Conservation (phyloP, 441 rosid genomes). For the Gossypium davidsonii region DNA sequence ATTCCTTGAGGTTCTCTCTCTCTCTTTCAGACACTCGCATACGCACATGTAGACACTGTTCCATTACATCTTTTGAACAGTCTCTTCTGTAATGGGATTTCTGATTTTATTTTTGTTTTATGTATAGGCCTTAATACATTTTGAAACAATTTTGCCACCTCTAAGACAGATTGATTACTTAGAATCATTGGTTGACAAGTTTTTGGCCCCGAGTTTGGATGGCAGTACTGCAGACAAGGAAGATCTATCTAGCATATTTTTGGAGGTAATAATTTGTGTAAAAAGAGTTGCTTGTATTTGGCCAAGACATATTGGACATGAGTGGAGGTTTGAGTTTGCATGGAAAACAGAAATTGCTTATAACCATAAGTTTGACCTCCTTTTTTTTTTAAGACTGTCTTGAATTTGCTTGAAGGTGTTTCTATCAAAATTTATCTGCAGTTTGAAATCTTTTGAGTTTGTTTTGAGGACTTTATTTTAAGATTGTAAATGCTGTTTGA, state of each 20-base stretch:
- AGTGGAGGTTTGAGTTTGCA: not conserved
- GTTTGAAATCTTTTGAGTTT: not conserved
- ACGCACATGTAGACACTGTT: not conserved
- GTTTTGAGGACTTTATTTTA: not conserved
- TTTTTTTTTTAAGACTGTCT: not conserved
- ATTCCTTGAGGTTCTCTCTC: constrained; percentile 55
- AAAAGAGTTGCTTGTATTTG: not conserved
- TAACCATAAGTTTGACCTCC: not conserved
- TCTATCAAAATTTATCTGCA: not conserved
- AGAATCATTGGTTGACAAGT: constrained; percentile 63
- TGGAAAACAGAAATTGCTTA: not conserved
- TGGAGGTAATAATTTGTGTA: constrained; percentile 52
- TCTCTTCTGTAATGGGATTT: constrained; percentile 2
- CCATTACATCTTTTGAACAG: not conserved
- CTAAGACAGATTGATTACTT: constrained; percentile 68
- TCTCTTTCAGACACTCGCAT: not conserved
- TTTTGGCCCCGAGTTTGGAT: constrained; percentile 52
- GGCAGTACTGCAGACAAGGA: constrained; percentile 66
- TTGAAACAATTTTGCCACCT: constrained; percentile 60
- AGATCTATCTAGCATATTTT: constrained; percentile 71
- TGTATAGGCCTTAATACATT: constrained; percentile 56
- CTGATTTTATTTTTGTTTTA: not conserved
- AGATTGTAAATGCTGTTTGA: constrained; percentile 11
- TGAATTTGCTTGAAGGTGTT: not conserved
- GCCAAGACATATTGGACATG: too few species aligned